These are phyloP conservation scores for Eremochloa ophiuroides DNA, from an alignment of 176 grass and related monocot genomes.

Conservation along the genomic window DNA sequence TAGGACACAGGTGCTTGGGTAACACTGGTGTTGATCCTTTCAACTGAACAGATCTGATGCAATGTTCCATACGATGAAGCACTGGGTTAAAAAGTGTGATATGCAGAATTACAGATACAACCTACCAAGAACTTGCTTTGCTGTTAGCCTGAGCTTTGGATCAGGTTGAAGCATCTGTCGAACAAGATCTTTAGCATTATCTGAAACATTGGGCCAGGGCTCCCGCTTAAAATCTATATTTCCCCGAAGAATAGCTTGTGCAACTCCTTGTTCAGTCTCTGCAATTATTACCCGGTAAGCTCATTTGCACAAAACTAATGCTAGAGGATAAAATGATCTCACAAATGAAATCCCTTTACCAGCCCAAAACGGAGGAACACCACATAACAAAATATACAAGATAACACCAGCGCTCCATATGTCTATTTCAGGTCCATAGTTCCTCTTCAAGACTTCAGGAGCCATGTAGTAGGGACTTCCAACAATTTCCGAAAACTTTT, in stretches of 20 bases:
- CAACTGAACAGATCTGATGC: background rate
- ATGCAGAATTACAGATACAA: background rate
- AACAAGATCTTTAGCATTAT: slow-evolving; percentile 92
- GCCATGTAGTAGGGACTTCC: slow-evolving; percentile 99
- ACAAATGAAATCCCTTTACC: slow-evolving; percentile 40
- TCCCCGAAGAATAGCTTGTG: slow-evolving; percentile 95
- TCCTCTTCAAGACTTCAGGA: slow-evolving; percentile 97
- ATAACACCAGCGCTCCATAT: slow-evolving; percentile 99
- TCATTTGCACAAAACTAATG: background rate
- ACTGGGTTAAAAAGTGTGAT: background rate
- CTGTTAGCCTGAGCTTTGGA: slow-evolving; percentile 80
- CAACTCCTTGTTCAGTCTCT: slow-evolving; percentile 99
- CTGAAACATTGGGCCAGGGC: slow-evolving; percentile 96
- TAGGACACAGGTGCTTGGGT: background rate
- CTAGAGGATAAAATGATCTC: slow-evolving; percentile 4
- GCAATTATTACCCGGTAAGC: slow-evolving; percentile 37
- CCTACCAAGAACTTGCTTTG: slow-evolving; percentile 97
- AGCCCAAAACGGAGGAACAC: slow-evolving; percentile 99
- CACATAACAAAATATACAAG: slow-evolving; percentile 93
- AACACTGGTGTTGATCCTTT: background rate
- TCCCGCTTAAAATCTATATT: slow-evolving; percentile 99
- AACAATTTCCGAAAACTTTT: slow-evolving; percentile 98
- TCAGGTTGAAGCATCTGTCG: slow-evolving; percentile 96
- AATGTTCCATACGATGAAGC: background rate
- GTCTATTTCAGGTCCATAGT: slow-evolving; percentile 98